Percentiles rank a stretch among this genome's conserved stretches.
These are phyloP conservation scores for Lachnellula arida DNA, from an alignment of 2,329 filamentous ascomycete species.

Conservation along the genomic window DNA sequence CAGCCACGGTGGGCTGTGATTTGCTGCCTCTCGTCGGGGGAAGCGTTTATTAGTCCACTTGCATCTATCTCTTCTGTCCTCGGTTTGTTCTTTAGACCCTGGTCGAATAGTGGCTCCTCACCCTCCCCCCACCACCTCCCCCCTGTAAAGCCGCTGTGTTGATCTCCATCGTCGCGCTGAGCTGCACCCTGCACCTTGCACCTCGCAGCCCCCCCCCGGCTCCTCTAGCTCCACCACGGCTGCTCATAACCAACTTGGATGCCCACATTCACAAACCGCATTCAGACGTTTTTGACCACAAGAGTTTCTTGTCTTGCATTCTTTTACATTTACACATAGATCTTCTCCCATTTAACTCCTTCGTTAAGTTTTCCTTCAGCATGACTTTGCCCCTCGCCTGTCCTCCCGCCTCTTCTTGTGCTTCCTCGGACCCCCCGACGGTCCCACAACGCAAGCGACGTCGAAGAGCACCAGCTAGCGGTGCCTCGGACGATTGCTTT, in stretches of 20 bases:
- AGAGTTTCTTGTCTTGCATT: not conserved
- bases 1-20: constrained; percentile 17
- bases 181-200: not conserved
- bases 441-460: constrained; percentile 56
- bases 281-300: constrained; percentile 16
- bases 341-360: constrained; percentile 3
- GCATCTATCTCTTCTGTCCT: constrained; percentile 5
- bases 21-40: not conserved
- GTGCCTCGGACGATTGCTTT: constrained; percentile 93
- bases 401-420: constrained; percentile 24
- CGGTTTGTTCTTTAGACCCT: not conserved
- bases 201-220: constrained; percentile 7
- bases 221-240: constrained; percentile 9
- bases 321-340: constrained; percentile 18
- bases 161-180: constrained; percentile 20
- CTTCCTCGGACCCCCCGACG: constrained; percentile 25
- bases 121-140: not conserved
- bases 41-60: not conserved
- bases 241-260: constrained; percentile 25
- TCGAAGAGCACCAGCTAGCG: constrained; percentile 81
- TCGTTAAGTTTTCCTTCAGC: not conserved
- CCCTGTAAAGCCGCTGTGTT: constrained; percentile 22
- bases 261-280: constrained; percentile 18
- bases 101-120: not conserved
- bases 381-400: constrained; percentile 33